These are phyloP conservation scores for Colletotrichum spinosum DNA, from an alignment of 2,329 filamentous ascomycete genomes.

Conservation along the genomic window DNA sequence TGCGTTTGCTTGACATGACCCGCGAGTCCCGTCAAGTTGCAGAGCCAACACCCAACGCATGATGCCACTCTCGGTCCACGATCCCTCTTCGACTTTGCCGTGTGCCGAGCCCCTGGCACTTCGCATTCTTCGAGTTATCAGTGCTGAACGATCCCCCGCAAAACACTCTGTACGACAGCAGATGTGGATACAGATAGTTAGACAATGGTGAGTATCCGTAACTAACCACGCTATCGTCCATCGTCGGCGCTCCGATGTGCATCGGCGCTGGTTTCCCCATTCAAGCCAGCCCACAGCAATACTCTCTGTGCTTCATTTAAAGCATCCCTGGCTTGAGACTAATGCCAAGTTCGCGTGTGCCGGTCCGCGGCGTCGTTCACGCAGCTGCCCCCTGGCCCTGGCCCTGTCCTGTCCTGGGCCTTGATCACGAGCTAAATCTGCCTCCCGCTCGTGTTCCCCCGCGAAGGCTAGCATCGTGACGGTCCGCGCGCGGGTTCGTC, in stretches of 20 bases:
- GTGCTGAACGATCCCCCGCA: slow-evolving; percentile 18
- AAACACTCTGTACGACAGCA: not conserved
- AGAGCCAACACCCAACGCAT: not conserved
- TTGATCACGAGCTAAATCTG: slow-evolving; percentile 9
- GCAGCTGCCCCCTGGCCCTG: not conserved
- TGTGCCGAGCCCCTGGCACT: slow-evolving; percentile 4
- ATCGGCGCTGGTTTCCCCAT: slow-evolving; percentile 19
- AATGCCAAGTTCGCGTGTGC: slow-evolving; percentile 25
- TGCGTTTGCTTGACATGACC: no score
- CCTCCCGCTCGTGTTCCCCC: slow-evolving; percentile 25
- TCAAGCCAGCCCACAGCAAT: slow-evolving; percentile 8
- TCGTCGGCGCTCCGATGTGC: slow-evolving; percentile 14
- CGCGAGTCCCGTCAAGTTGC: not conserved
- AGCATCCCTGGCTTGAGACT: not conserved
- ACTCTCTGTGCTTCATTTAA: not conserved
- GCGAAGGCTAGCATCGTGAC: not conserved
- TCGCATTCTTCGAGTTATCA: not conserved
- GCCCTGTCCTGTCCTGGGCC: not conserved
- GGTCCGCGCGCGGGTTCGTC: not conserved
- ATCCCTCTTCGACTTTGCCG: slow-evolving; percentile 1
- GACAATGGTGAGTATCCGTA: no score
- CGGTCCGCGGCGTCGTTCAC: not conserved
- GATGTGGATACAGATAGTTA: no score
- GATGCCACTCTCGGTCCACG: slow-evolving; percentile 2
- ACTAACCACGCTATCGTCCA: not conserved